Base-by-base conservation (phyloP, 176 grass and related monocot genomes). In the Carex myosuroides region DNA sequence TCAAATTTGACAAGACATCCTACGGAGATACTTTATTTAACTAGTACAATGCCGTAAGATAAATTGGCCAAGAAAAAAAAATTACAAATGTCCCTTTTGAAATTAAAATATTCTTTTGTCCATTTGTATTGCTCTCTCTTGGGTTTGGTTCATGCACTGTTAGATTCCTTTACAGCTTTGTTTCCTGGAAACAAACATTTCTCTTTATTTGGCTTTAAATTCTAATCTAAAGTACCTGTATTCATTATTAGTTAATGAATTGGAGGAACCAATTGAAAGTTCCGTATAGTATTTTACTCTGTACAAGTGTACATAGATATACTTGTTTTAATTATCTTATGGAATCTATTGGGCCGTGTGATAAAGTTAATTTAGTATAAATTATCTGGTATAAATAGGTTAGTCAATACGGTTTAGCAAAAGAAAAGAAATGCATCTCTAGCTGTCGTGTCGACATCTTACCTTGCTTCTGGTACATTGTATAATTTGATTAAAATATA, bases 261-360 rank as follows among this genome's bases (percentile, higher is more conserved):
- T 39, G 5, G 37, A 39, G 37, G 37, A 39, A 1, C 20, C 44
- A 54, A 29, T 29, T 16, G 22, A 21, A 53, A 54, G 32, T 75
- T 75, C 46, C 21, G 46, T 75, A 22, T 75, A 75, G 8, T 53
- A 73, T 68, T 68, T 41, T 46, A 44, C 13, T 41, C 17, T 42
- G 67, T 44, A 71, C 68, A 22, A 46, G 70, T 52, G 44, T 74
- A 20, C 10, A 53, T 74, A 26, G 1, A 73, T 73, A 24, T 53
- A 26, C 13, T 13, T 52, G 3, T 21, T 73, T 53, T n/a, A n/a
- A n/a, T n/a, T 52, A 74, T 52, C 3, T 74, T 78, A 2, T 6
- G 52, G 52, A 78, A 78, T 78, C 29, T 78, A 78, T 78, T 57
- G 73, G 50, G 73, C 6, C 17, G 5, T 32, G 73, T 78, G 14